Conservation (phyloP, 306 rosid species). For the Cucumis sativus region Cucumber_9930_V3 NC_026655.2:1947001-1947500, state of each 20-base stretch:
- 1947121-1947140: not conserved
- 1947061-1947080: conserved; percentile 18
- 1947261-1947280: not conserved
- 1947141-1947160: conserved; percentile 12
- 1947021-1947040: conserved; percentile 41
- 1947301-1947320: not conserved
- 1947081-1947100: not conserved
- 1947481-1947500: too few relatives aligned
- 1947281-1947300: not conserved
- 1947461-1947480: not conserved
- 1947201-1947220: conserved; percentile 52
- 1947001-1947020: conserved; percentile 55
- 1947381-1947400: conserved; percentile 67
- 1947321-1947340: conserved; percentile 35
- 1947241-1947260: not conserved
- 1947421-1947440: conserved; percentile 59
- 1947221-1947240: not conserved
- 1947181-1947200: conserved; percentile 33
- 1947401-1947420: conserved; percentile 54
- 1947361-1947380: conserved; percentile 50
- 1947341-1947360: conserved; percentile 21
- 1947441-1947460: conserved; percentile 43
- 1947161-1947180: conserved; percentile 46
- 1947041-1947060: conserved; percentile 52
- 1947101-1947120: not conserved